These are phyloP conservation scores for Fraxinus dipetala DNA, from an alignment of 305 asterid genomes.

Conservation along the genomic window DNA sequence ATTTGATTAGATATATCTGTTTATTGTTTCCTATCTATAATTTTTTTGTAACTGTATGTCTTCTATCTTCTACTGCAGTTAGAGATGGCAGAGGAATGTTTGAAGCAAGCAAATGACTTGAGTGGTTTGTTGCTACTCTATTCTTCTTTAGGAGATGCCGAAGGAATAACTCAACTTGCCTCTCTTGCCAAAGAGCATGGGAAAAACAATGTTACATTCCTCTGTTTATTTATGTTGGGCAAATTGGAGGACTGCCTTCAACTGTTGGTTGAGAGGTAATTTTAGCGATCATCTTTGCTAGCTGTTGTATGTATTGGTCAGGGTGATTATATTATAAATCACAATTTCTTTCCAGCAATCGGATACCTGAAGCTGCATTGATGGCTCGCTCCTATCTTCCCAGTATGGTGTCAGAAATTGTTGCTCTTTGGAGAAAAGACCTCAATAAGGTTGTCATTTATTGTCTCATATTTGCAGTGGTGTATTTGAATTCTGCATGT, in stretches of 20 bases:
- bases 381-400: constrained; percentile 99
- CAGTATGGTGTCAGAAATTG: constrained; percentile 94
- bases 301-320: constrained; percentile 16
- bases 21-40: constrained; percentile 18
- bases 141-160: constrained; percentile 86
- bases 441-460: constrained; percentile 60
- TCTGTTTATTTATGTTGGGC: constrained; percentile 88
- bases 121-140: constrained; percentile 89
- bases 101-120: constrained; percentile 92
- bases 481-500: constrained; percentile 19
- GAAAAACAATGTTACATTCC: constrained; percentile 91
- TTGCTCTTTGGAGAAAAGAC: constrained; percentile 89
- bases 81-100: constrained; percentile 91
- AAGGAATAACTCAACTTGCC: constrained; percentile 81
- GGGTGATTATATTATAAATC: constrained; percentile 7
- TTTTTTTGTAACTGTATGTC: constrained; percentile 14
- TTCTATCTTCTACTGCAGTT: constrained; percentile 53
- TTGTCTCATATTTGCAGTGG: neutral
- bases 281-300: constrained; percentile 18
- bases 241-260: constrained; percentile 92
- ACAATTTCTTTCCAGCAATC: constrained; percentile 56
- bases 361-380: constrained; percentile 99
- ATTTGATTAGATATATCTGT: constrained; percentile 15
- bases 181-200: constrained; percentile 85
- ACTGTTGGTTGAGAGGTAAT: constrained; percentile 85